Conservation (phyloP, 2,329 filamentous ascomycete genomes). For the Aspergillus sp. region DNA sequence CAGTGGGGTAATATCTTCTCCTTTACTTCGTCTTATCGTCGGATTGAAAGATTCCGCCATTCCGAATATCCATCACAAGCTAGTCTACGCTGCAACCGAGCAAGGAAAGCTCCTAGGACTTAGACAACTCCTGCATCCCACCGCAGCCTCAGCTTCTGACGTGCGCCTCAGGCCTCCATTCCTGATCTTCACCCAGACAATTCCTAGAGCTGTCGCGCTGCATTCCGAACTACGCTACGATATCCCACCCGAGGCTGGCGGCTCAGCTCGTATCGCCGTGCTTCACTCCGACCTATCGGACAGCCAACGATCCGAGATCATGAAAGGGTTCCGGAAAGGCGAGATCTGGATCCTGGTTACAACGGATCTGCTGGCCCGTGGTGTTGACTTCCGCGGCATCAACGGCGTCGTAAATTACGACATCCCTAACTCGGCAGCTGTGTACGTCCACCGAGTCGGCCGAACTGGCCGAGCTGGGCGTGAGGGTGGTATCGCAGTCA, state of each 20-base stretch:
- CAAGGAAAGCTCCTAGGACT: constrained; percentile 87
- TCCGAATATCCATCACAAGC: constrained; percentile 80
- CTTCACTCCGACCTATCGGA: constrained; percentile 82
- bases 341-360: constrained; percentile 97
- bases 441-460: constrained; percentile 88
- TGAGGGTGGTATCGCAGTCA: constrained; percentile 80
- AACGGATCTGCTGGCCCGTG: constrained; percentile 83
- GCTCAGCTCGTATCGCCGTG: constrained; percentile 74
- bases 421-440: constrained; percentile 79
- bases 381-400: constrained; percentile 88
- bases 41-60: constrained; percentile 93
- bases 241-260: constrained; percentile 80
- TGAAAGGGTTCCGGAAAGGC: constrained; percentile 81
- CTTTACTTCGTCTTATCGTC: constrained; percentile 79
- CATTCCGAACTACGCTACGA: constrained; percentile 90
- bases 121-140: constrained; percentile 77
- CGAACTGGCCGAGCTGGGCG: constrained; percentile 83
- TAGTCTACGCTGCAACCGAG: constrained; percentile 86
- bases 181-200: constrained; percentile 92
- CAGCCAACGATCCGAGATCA: constrained; percentile 64
- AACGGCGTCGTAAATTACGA: constrained; percentile 98
- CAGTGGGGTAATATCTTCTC: constrained; percentile 15
- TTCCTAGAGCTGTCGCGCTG: constrained; percentile 77
- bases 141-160: constrained; percentile 42
- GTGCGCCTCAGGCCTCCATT: constrained; percentile 70